Base-by-base conservation (phyloP, 495 filamentous ascomycete genomes). In the Thermothielavioides terrestris region DNA sequence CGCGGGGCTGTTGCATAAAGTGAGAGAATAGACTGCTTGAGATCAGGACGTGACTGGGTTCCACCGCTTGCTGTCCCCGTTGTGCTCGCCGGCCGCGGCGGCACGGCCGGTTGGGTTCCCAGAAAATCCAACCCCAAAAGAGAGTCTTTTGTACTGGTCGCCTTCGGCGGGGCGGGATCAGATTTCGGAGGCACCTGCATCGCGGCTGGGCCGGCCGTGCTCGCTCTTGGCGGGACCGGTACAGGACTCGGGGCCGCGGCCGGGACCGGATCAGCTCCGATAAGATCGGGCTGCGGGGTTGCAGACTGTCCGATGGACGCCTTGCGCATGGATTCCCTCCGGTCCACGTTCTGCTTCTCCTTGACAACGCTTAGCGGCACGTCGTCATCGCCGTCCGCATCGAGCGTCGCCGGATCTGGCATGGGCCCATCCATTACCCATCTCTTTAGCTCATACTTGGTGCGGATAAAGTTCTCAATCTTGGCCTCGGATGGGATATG, bases 381-480 rank as follows among this genome's bases (percentile, higher is more conserved):
- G 67, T 95, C 89, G 49, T 89, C 86, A 57, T 97, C 89, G 25
- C 81, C 86, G 6, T 85, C 88, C 26, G 73, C 82, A 25, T 89
- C 85, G 46, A 98, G 68, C n/a, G 83, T 88, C 0, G 85, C 74
- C 20, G 94, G 94, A 59, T 96, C 88, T 8, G 94, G 94, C 68
- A 96, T 89, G 10, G 77, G 79, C 3, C 94, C 92, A 50, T 98
- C 94, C 91, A 96, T 95, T 2, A 89, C 86, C 92, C 92, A 98
- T 68, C 94, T 76, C 74, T 95, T 97, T 8, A 88, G 84, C 59
- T 98, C 92, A 66, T 98, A 98, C 68, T 98, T 98, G 30, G 92
- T 98, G 36, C 94, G 81, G 53, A 98, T 95, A 57, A 98, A 98
- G 68, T 96, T 98, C 75, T 97, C 92, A 54, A 98, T 97, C 73